Evolutionary conservation across 345 rosid genomes (phyloP).

Genomic region (Populus nigra): DNA sequence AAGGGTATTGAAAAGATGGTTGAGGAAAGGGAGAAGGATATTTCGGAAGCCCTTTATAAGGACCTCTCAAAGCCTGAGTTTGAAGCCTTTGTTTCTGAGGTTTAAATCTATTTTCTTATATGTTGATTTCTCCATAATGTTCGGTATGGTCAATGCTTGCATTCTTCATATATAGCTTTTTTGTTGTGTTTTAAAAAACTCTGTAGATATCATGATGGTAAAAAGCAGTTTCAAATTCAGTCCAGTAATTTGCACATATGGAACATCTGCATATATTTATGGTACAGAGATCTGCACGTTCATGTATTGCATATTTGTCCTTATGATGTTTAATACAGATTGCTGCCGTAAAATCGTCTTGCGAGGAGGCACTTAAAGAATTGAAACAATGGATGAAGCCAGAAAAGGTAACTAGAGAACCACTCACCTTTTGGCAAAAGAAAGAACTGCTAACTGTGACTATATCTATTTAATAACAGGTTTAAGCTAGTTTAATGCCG

Average conservation of each 20-base stretch:
- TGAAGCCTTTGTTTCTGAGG: slow-evolving; percentile 74
- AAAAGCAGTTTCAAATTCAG: background rate
- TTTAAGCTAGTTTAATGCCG: background rate
- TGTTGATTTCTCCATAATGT: background rate
- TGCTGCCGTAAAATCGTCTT: slow-evolving; percentile 47
- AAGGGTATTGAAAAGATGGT: slow-evolving; percentile 54
- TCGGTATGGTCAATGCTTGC: background rate
- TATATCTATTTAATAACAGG: background rate
- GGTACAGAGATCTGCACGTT: background rate
- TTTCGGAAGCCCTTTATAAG: slow-evolving; percentile 49
- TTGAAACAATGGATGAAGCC: slow-evolving; percentile 79
- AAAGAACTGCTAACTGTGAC: background rate
- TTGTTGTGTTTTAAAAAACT: background rate
- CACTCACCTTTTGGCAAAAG: background rate
- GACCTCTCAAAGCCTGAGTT: slow-evolving; percentile 73
- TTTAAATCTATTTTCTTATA: slow-evolving; percentile 8
- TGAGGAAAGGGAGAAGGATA: slow-evolving; percentile 59
- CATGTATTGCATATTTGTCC: background rate
- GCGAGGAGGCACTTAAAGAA: slow-evolving; percentile 57
- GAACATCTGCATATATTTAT: background rate
- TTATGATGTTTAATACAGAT: slow-evolving; percentile 44
- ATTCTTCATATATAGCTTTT: background rate
- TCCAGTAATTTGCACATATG: background rate
- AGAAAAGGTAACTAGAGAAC: slow-evolving; percentile 46
- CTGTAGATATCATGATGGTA: background rate